Percentiles rank a stretch among this genome's conserved stretches.
phyloP scores from a whole-genome alignment of 441 rosid genomes.

The Eutrema salsugineum region DNA sequence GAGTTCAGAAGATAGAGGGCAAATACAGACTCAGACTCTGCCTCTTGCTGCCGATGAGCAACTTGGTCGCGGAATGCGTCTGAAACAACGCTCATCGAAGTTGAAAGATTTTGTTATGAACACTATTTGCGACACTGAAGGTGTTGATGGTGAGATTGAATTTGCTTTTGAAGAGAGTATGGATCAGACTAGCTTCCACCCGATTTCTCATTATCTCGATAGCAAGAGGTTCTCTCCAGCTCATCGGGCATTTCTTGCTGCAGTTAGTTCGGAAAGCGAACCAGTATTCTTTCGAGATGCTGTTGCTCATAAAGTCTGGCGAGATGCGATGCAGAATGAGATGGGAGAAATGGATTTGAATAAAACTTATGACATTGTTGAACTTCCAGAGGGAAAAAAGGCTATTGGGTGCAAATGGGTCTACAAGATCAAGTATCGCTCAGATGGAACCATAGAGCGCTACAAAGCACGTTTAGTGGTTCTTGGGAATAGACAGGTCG shows the following conservation, averaged over 20 bases:
- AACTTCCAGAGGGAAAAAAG: neutral
- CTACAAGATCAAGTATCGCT: neutral
- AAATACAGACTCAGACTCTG: no score
- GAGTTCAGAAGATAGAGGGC: no score
- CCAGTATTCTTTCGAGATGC: neutral
- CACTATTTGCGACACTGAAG: neutral
- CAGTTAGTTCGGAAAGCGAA: neutral
- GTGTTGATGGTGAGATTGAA: neutral
- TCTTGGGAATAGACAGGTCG: no score
- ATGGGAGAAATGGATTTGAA: neutral
- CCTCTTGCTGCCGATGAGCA: no score
- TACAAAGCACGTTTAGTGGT: neutral
- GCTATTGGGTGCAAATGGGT: neutral
- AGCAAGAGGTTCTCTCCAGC: neutral
- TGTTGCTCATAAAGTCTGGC: neutral
- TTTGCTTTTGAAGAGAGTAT: neutral
- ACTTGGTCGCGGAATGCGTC: neutral
- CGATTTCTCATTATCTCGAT: neutral
- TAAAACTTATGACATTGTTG: neutral
- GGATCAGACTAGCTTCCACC: neutral
- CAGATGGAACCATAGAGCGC: neutral
- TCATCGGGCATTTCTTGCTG: neutral
- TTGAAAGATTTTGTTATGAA: neutral
- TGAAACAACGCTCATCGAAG: neutral
- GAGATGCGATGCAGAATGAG: neutral